Conservation (phyloP, 352 stramenopile genomes). For the Phytopythium helicoides region DNA sequence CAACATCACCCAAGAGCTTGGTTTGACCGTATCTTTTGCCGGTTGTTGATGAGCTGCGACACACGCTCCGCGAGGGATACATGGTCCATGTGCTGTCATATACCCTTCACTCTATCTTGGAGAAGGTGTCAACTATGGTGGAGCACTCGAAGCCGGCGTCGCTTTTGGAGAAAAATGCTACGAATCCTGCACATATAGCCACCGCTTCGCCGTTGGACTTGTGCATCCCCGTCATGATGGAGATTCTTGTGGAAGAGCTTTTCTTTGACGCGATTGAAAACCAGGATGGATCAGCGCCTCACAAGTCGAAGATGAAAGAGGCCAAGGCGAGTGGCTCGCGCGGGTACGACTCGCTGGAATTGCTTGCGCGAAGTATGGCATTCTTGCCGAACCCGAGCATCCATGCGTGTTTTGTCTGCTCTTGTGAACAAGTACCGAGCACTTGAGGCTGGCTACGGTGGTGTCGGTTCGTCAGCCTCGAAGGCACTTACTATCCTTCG, state of each 20-base stretch:
- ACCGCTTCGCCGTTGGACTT: slow-evolving; percentile 71
- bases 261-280: slow-evolving; percentile 72
- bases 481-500: slow-evolving; percentile 58
- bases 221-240: slow-evolving; percentile 78
- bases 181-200: slow-evolving; percentile 18
- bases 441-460: slow-evolving; percentile 32
- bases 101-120: slow-evolving; percentile 82
- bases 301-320: slow-evolving; percentile 90
- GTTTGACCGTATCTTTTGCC: slow-evolving; percentile 80
- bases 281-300: slow-evolving; percentile 41
- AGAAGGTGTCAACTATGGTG: slow-evolving; percentile 70
- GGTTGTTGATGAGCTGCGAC: slow-evolving; percentile 81
- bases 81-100: slow-evolving; percentile 87
- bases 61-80: slow-evolving; percentile 80
- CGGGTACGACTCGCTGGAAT: slow-evolving; percentile 73
- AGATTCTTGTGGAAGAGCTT: slow-evolving; percentile 78
- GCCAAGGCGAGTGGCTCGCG: slow-evolving; percentile 64
- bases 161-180: slow-evolving; percentile 13
- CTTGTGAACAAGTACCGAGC: slow-evolving; percentile 78
- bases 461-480: slow-evolving; percentile 28
- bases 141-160: slow-evolving; percentile 30
- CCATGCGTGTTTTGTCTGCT: slow-evolving; percentile 66
- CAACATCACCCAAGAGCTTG: slow-evolving; percentile 92
- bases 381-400: slow-evolving; percentile 86
- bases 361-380: slow-evolving; percentile 76